Evolutionary conservation across 2,329 filamentous ascomycete genomes (phyloP), one percentile per base, ranked within the genome.

Genomic region (Fusarium equiseti): DNA sequence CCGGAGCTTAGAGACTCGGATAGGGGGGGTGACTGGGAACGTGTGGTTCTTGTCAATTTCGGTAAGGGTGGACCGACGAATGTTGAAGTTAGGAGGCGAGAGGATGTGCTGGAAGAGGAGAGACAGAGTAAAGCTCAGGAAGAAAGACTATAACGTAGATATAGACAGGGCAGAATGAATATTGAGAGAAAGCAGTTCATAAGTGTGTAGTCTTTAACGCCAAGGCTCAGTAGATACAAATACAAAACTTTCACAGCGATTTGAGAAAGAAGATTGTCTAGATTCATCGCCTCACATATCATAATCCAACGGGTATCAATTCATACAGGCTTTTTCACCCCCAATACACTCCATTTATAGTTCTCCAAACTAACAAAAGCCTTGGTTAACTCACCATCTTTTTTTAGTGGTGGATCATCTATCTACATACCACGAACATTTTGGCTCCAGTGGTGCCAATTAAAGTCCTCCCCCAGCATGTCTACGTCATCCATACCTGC

Each of bases 1-100:
- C 82, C 80, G 6, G 89, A 91, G 77, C 78, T 91, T 38, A 80
- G 79, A 70, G 83, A 73, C 0, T 81, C 76, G 5, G 82, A 77
- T 5, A 80, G 86, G 52, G 84, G 83, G 1, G 90, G 90, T 1
- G 90, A 91, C 68, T 82, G 79, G 77, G 84, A 89, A 71, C 83
- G 84, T n/a, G 88, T 90, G 10, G 85, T 90, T 18, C 67, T 91
- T 66, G 85, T 89, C 6, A 81, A 79, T 54, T 88, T 89, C 75
- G 77, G 68, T 9, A 86, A 83, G 76, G 85, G 80, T 1, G 86
- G 84, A 2, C 87, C 87, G 24, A 81, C 79, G 46, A 78, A 87
- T 61, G 81, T 90, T 3, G 86, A 90, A 77, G 82, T 91, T 5
- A 77, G 83, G 62, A 70, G 72, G 61, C 81, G 86, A 69, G 81